phyloP scores from a whole-genome alignment of 2,329 filamentous ascomycete species.

The Aureobasidium leucospermi region DNA sequence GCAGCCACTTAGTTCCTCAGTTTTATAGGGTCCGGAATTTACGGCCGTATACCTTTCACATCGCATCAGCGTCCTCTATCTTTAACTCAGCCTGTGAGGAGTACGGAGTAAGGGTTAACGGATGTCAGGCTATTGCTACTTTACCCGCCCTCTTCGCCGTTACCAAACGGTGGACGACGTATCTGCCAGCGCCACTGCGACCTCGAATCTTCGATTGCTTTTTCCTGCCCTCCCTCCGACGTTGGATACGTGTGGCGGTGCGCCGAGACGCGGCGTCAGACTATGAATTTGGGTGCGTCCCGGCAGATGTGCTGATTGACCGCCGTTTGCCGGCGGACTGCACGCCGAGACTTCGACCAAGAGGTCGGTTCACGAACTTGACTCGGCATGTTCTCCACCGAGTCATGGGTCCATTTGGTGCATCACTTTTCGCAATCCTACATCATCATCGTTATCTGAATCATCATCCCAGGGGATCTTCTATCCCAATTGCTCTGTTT shows the following conservation, averaged over 20 bases:
- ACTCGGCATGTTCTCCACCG: neutral
- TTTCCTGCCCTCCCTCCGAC: neutral
- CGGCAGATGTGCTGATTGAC: neutral
- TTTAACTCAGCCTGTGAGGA: neutral
- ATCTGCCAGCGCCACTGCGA: neutral
- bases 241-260: conserved; percentile 9
- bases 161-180: neutral
- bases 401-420: neutral
- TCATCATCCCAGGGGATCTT: too few relatives aligned
- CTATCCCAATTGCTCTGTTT: neutral
- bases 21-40: neutral
- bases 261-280: neutral
- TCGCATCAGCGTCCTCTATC: neutral
- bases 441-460: neutral
- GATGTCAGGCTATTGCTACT: neutral
- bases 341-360: conserved; percentile 6
- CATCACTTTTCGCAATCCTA: neutral
- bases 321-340: neutral
- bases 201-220: neutral
- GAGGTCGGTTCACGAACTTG: neutral
- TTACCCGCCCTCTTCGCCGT: neutral
- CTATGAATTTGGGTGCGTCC: neutral
- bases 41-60: neutral
- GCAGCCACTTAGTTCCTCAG: neutral
- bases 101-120: neutral